Base-by-base conservation (phyloP, 192 early-diverging fungal species). In the Linnemannia zychae region DNA sequence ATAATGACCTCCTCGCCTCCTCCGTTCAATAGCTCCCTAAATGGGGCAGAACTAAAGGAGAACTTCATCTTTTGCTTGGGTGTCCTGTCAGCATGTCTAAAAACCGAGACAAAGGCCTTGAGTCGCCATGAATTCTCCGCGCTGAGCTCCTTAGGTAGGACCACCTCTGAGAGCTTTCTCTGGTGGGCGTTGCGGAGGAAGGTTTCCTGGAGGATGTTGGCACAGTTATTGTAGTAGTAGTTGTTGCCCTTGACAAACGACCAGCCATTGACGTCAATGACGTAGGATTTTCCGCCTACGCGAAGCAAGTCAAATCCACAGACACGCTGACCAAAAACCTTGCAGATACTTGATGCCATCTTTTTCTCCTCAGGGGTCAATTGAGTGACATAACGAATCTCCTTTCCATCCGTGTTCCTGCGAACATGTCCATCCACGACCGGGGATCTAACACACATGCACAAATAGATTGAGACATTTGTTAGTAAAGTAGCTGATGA, bases 261-360 rank as follows among this genome's bases (percentile, higher is more conserved):
- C 98, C 98, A 99, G 7, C 98, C 98, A 72, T 99, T 99, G 71
- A 99, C 97, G 87, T 99, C 98, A 81, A 99, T 98, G 6, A 99
- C 97, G 87, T 94, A 95, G 3, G 95, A 96, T 74, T 86, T 87
- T 24, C 95, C 96, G 28, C 86, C 88, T 13, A 94, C 94, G 1
- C 98, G 93, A 77, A 99, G 84, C 37, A 98, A 88, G 86, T 99
- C 98, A 81, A 99, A 96, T 0, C 98, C 98, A 82, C 98, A 99
- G 1, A 99, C 94, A 22, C 93, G 94, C 80, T 99, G 98, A 15
- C 95, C 96, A 90, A 99, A 99, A 1, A 95, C 93, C 16, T 89
- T 79, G 66, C 91, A 92, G 36, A 99, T 93, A 37, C 89, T 84
- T 1, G 89, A 84, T 1, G 97, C 95, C 75, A 95, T 95, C 47